Evolutionary conservation across 768 basidiomycete species (phyloP), one percentile per base, ranked within the genome.

Genomic region (Mycena sanguinolenta): DNA sequence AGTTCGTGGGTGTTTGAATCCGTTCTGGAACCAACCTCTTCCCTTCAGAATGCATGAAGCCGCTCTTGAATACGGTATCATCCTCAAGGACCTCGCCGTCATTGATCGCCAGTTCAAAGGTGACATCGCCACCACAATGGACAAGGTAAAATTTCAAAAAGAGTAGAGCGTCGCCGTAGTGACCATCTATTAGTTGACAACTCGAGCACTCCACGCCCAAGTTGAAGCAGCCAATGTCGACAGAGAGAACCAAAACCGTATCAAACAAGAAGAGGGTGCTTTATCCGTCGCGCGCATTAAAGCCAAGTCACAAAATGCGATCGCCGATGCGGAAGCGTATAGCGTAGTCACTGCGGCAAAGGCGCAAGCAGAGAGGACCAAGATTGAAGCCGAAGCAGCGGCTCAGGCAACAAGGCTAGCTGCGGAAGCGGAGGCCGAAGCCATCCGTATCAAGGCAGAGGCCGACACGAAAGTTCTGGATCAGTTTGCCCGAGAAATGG

Each of bases 81-180:
- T 92, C 39, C 79, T 95, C 58, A 94, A 94, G 79, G 94, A 95
- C 71, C 88, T 95, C 42, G 94, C 94, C 63, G 94, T 95, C 94
- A 95, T 76, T n/a, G 44, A 94, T 95, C 73, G 94, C 93, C 1
- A 82, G 87, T 30, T 50, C 19, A 46, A 50, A n/a, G 49, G 23
- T 25, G 49, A 50, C 27, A 50, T 50, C 25, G 49, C 49, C 49
- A 50, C 49, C 10, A 93, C 93, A 1, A 95, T 95, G 94, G 92
- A 95, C 76, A 93, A 93, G 76, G 84, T 95, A 62, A 39, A 80
- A 82, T 78, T 67, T 36, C 36, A 46, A 27, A 25, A 39, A 12
- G 25, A 44, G 6, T 38, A 7, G 10, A 65, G 36, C 21, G 44
- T 39, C 25, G 23, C 23, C 28, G 25, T 65, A 30, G 21, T 74